Evolutionary conservation across 2,329 filamentous ascomycete species (phyloP).

Genomic region (Penicillium sp.): DNA sequence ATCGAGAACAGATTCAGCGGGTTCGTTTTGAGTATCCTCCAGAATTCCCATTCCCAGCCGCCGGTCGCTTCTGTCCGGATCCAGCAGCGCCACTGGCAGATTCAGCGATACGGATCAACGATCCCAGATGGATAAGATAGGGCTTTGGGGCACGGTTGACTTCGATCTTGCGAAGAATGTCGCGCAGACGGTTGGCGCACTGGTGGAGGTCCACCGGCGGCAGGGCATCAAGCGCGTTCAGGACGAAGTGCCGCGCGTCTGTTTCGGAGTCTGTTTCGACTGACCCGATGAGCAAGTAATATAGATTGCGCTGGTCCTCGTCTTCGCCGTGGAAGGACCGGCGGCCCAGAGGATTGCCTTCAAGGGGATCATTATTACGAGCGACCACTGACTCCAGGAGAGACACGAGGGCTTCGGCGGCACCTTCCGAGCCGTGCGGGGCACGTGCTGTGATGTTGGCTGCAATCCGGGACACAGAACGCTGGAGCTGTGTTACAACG

Average conservation of each 20-base stretch:
- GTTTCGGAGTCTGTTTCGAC: conserved; percentile 26
- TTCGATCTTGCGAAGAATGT: conserved; percentile 44
- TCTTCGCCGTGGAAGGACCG: conserved; percentile 36
- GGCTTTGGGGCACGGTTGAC: conserved; percentile 39
- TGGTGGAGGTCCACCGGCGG: conserved; percentile 31
- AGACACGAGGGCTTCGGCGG: conserved; percentile 38
- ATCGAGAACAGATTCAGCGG: conserved; percentile 22
- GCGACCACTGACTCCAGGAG: conserved; percentile 38
- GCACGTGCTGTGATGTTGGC: conserved; percentile 34
- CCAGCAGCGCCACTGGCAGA: conserved; percentile 12
- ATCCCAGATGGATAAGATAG: conserved; percentile 35
- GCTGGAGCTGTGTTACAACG: conserved; percentile 34
- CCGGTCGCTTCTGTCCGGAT: conserved; percentile 35
- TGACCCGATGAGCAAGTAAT: conserved; percentile 40
- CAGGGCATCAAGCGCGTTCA: conserved; percentile 40
- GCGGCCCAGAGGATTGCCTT: conserved; percentile 37
- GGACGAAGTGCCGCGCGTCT: conserved; percentile 34
- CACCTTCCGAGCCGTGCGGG: conserved; percentile 38
- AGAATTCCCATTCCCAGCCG: conserved; percentile 24
- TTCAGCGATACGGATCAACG: conserved; percentile 32
- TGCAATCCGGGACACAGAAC: conserved; percentile 31
- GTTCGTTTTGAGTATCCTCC: conserved; percentile 35
- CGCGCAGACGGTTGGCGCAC: conserved; percentile 29
- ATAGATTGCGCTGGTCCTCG: conserved; percentile 44
- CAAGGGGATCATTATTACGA: conserved; percentile 42